Percentiles rank a stretch among this genome's conserved stretches.
Evolutionary conservation across 176 grass and related monocot genomes (phyloP).

Genomic region (Urochloa ruziziensis): DNA sequence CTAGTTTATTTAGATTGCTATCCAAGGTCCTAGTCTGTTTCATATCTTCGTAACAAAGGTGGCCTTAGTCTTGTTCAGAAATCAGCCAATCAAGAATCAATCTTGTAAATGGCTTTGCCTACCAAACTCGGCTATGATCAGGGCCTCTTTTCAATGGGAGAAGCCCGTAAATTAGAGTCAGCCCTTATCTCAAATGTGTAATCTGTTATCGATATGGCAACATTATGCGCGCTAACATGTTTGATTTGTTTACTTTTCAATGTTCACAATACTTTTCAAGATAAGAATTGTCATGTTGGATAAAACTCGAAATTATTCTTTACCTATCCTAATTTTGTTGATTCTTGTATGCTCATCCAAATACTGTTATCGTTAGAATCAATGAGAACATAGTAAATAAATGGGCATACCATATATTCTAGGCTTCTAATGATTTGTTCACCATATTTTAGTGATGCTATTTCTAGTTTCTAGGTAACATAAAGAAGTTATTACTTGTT

Average conservation of each 20-base stretch:
- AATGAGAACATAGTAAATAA: slow-evolving; percentile 8
- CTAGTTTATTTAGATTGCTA: not conserved
- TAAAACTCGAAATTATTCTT: not conserved
- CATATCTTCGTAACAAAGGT: not conserved
- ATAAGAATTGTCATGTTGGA: not conserved
- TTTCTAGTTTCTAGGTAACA: slow-evolving; percentile 9
- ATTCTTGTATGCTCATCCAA: slow-evolving; percentile 1
- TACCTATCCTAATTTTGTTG: not conserved
- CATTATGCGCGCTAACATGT: not conserved
- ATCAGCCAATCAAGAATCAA: not conserved
- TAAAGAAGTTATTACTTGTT: slow-evolving; percentile 5
- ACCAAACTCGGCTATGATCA: not conserved
- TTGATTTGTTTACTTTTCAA: not conserved
- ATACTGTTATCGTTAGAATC: slow-evolving; percentile 15
- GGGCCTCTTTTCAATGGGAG: not conserved
- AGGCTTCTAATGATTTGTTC: not conserved
- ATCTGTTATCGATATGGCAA: not conserved
- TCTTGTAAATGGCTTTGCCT: not conserved
- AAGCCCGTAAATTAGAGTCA: not conserved
- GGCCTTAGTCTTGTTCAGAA: not conserved
- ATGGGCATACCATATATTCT: not conserved
- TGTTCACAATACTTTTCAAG: not conserved
- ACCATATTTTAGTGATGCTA: not conserved
- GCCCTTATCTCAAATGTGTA: not conserved
- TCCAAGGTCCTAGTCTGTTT: not conserved